Percentiles rank a stretch among this genome's conserved stretches.
Evolutionary conservation across 2,329 filamentous ascomycete genomes (phyloP).

Genomic region (Corinectria fuckeliana): DNA sequence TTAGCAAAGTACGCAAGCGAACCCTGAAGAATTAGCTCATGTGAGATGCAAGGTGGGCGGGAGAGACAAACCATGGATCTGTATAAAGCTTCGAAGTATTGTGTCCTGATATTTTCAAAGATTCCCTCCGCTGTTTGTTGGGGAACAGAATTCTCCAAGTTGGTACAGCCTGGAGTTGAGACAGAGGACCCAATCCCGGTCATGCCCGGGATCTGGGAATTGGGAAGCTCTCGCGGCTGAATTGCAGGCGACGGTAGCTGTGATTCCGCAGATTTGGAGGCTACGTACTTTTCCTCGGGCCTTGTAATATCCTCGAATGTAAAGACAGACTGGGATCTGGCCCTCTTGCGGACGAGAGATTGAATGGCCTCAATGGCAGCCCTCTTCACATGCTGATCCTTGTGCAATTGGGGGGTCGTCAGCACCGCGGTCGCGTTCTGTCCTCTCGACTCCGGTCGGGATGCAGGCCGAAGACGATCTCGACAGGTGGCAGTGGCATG

Average conservation of each 20-base stretch:
- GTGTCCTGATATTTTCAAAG: slow-evolving; percentile 62
- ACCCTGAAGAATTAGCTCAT: slow-evolving; percentile 53
- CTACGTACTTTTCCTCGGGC: slow-evolving; percentile 25
- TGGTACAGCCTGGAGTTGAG: not conserved
- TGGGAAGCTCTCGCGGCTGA: slow-evolving; percentile 24
- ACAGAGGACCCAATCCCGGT: not conserved
- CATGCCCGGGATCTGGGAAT: not conserved
- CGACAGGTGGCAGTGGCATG: slow-evolving; percentile 52
- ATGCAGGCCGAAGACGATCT: slow-evolving; percentile 38
- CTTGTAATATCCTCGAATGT: slow-evolving; percentile 39
- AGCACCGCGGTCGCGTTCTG: slow-evolving; percentile 35
- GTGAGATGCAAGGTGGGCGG: slow-evolving; percentile 28
- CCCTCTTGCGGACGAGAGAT: slow-evolving; percentile 62
- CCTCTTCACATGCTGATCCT: slow-evolving; percentile 60
- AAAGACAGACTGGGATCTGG: slow-evolving; percentile 52
- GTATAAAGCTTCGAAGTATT: slow-evolving; percentile 67
- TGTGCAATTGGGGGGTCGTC: slow-evolving; percentile 55
- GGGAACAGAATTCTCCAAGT: slow-evolving; percentile 12
- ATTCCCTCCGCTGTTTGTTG: slow-evolving; percentile 58
- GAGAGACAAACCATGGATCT: slow-evolving; percentile 61
- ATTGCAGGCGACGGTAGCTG: slow-evolving; percentile 32
- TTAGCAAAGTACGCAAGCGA: slow-evolving; percentile 86
- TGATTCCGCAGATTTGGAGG: slow-evolving; percentile 15
- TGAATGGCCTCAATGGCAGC: slow-evolving; percentile 69
- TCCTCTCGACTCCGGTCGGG: slow-evolving; percentile 22